Evolutionary conservation across 2,329 filamentous ascomycete species (phyloP).

Genomic region (Sporothrix pallida): DNA sequence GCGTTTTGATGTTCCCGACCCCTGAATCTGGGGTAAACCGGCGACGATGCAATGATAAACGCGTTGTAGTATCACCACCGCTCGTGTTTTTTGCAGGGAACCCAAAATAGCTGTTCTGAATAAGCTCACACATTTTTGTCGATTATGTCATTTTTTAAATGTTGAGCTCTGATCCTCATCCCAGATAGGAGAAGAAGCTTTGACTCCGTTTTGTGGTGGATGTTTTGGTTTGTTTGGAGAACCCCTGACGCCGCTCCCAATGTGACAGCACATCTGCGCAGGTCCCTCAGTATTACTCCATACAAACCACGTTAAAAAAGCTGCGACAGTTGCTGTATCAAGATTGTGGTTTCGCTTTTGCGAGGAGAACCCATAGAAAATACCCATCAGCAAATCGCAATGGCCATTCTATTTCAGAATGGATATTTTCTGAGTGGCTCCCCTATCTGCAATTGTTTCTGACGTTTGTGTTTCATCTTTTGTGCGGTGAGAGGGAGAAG

Average conservation of each 20-base stretch:
- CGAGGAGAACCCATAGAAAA: not conserved
- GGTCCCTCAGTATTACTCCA: conserved; percentile 44
- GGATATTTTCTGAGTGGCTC: not conserved
- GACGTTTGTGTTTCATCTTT: conserved; percentile 24
- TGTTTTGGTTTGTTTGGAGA: conserved; percentile 5
- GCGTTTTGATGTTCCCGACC: not conserved
- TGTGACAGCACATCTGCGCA: conserved; percentile 3
- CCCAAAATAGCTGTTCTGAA: too few species aligned
- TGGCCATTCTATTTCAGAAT: not conserved
- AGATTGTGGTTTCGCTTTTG: conserved; percentile 28
- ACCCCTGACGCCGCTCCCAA: conserved; percentile 15
- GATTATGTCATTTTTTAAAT: not conserved
- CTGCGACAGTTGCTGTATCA: conserved; percentile 45
- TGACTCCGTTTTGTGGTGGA: conserved; percentile 4
- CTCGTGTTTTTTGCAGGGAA: too few species aligned
- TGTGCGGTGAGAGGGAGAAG: not conserved
- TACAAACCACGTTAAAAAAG: conserved; percentile 48
- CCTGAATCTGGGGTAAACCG: not conserved
- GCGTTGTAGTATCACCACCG: too few species aligned
- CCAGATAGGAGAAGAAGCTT: not conserved
- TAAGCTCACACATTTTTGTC: not conserved
- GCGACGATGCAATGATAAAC: not conserved
- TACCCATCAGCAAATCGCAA: not conserved
- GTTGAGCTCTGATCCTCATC: not conserved
- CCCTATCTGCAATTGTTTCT: not conserved